These are phyloP conservation scores for Graphiopsis chlorocephala DNA, from an alignment of 2,329 filamentous ascomycete species.

Conservation along the genomic window DNA sequence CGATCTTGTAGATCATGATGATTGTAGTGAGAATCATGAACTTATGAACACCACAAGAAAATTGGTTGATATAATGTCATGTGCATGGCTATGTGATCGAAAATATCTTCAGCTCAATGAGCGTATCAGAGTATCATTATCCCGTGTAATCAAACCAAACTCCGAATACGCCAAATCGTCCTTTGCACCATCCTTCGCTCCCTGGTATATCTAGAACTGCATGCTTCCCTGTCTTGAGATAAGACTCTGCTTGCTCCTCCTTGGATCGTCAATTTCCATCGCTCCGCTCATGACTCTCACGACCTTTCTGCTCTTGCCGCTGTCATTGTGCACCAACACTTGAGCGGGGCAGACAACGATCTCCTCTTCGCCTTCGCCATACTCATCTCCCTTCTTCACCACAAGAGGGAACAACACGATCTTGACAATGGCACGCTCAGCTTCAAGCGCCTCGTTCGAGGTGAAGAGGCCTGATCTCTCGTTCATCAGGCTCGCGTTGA, in stretches of 20 bases:
- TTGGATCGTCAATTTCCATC: constrained; percentile 45
- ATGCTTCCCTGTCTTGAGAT: constrained; percentile 29
- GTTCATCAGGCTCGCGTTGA: constrained; percentile 94
- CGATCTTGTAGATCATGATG: no score
- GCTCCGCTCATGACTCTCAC: constrained; percentile 50
- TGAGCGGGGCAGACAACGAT: constrained; percentile 94
- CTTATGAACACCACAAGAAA: background rate
- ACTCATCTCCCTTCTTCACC: constrained; percentile 90
- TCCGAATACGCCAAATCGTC: background rate
- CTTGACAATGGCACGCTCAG: constrained; percentile 73
- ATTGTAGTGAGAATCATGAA: background rate
- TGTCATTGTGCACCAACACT: constrained; percentile 64
- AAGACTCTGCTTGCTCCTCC: constrained; percentile 30
- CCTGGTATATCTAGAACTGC: constrained; percentile 19
- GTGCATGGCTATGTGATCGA: background rate
- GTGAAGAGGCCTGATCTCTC: constrained; percentile 72
- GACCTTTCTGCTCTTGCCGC: constrained; percentile 43
- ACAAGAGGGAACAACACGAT: constrained; percentile 94
- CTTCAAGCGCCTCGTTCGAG: constrained; percentile 78
- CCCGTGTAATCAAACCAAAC: background rate
- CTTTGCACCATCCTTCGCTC: background rate
- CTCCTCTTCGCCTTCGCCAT: constrained; percentile 84
- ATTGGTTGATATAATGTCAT: background rate
- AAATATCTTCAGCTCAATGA: background rate
- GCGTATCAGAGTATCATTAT: background rate